Conservation (phyloP, 129 eudicot species). For the Flaveria robusta region DNA sequence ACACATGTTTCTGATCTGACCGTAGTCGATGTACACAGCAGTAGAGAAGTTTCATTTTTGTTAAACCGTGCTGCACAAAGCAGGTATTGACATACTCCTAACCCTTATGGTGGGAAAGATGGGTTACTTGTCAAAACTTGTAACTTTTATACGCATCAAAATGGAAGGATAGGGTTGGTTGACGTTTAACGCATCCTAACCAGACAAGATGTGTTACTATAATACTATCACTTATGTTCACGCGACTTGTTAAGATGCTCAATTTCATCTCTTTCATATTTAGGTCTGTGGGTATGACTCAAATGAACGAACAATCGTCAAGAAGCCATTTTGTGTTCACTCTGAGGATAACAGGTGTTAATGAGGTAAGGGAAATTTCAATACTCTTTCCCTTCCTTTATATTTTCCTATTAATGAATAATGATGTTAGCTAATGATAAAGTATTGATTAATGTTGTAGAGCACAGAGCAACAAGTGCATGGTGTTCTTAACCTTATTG, state of each 20-base stretch:
- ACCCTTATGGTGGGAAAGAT: not conserved
- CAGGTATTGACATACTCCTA: constrained; percentile 49
- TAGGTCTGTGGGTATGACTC: constrained; percentile 98
- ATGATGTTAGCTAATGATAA: not conserved
- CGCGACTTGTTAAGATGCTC: not conserved
- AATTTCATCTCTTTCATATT: constrained; percentile 3
- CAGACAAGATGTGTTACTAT: too few relatives aligned
- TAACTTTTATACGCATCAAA: not conserved
- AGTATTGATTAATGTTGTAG: constrained; percentile 38
- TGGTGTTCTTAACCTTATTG: constrained; percentile 88
- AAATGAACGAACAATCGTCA: constrained; percentile 97
- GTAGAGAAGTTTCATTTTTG: constrained; percentile 84
- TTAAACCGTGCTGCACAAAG: constrained; percentile 85
- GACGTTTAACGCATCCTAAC: not conserved
- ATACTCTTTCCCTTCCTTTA: not conserved
- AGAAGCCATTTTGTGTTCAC: constrained; percentile 99
- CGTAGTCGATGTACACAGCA: constrained; percentile 79
- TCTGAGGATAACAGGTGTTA: constrained; percentile 70
- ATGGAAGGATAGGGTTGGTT: not conserved
- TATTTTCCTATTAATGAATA: not conserved
- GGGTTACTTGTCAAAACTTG: not conserved
- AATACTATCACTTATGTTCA: not conserved
- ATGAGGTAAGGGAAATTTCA: constrained; percentile 57
- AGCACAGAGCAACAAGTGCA: constrained; percentile 98
- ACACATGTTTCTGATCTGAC: constrained; percentile 87